Conservation (phyloP, 331 rosid genomes). For the Erythrophleum ivorense region DNA sequence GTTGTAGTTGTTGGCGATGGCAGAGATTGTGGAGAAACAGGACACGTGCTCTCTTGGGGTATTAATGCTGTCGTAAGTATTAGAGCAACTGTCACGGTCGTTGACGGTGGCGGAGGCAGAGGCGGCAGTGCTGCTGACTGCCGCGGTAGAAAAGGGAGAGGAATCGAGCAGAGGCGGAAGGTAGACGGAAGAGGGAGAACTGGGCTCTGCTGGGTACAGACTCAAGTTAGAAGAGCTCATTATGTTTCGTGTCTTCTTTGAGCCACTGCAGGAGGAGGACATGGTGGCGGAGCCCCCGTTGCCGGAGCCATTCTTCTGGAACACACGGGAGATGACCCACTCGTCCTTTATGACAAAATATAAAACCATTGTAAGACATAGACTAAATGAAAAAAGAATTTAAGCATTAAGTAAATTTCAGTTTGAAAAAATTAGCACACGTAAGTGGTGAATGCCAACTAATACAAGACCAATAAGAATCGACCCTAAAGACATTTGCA, state of each 20-base stretch:
- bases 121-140: slow-evolving; percentile 13
- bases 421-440: not conserved
- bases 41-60: slow-evolving; percentile 94
- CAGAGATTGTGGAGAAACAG: slow-evolving; percentile 95
- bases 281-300: slow-evolving; percentile 40
- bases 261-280: slow-evolving; percentile 35
- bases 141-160: slow-evolving; percentile 52
- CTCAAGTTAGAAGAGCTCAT: slow-evolving; percentile 32
- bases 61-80: slow-evolving; percentile 43
- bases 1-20: slow-evolving; percentile 34
- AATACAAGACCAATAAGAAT: not conserved
- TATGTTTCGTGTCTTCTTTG: slow-evolving; percentile 52
- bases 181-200: slow-evolving; percentile 82
- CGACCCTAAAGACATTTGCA: not conserved
- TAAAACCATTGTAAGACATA: not conserved
- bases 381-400: not conserved
- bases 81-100: slow-evolving; percentile 64
- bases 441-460: not conserved
- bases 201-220: slow-evolving; percentile 56
- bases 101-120: slow-evolving; percentile 18
- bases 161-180: slow-evolving; percentile 91
- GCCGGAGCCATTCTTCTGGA: slow-evolving; percentile 64
- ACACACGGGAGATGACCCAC: slow-evolving; percentile 96
- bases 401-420: not conserved
- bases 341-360: slow-evolving; percentile 61